These are phyloP conservation scores for Narthecium ossifragum DNA, from an alignment of 106 monocot species.

Conservation along the genomic window DNA sequence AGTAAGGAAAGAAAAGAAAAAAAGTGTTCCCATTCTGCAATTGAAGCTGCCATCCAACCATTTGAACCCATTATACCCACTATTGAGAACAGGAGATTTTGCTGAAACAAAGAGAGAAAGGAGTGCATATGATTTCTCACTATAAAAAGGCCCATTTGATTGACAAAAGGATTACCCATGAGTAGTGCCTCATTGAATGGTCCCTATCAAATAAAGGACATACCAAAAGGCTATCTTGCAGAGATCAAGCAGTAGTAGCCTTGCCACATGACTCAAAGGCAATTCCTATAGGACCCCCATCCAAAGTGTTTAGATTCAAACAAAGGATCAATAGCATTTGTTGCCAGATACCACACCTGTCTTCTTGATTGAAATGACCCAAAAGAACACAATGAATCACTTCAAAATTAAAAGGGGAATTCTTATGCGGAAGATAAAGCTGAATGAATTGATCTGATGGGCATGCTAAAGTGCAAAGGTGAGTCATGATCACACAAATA, in stretches of 20 bases:
- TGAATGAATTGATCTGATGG: constrained; percentile 9
- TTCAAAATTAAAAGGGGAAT: neutral
- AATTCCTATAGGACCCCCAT: neutral
- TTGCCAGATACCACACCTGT: neutral
- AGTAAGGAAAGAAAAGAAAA: too few relatives aligned
- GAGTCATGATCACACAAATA: constrained; percentile 15
- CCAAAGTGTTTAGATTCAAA: neutral
- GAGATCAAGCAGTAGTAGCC: neutral
- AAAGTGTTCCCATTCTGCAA: too few relatives aligned
- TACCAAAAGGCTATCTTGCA: neutral
- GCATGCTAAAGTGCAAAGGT: constrained; percentile 14
- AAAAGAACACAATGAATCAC: constrained; percentile 1
- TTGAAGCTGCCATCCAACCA: too few relatives aligned
- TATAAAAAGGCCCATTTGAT: neutral
- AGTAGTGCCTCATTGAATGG: constrained; percentile 9
- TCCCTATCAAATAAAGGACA: constrained; percentile 8
- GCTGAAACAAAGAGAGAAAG: neutral
- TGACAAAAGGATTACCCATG: constrained; percentile 1
- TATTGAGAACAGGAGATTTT: too few relatives aligned
- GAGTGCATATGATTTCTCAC: too few relatives aligned
- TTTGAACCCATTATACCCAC: too few relatives aligned
- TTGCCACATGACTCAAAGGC: neutral
- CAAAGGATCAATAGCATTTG: neutral
- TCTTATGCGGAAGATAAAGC: neutral
- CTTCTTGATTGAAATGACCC: constrained; percentile 1